These are phyloP conservation scores for Penicillium egyptiacum DNA, from an alignment of 495 filamentous ascomycete species.

Conservation along the genomic window DNA sequence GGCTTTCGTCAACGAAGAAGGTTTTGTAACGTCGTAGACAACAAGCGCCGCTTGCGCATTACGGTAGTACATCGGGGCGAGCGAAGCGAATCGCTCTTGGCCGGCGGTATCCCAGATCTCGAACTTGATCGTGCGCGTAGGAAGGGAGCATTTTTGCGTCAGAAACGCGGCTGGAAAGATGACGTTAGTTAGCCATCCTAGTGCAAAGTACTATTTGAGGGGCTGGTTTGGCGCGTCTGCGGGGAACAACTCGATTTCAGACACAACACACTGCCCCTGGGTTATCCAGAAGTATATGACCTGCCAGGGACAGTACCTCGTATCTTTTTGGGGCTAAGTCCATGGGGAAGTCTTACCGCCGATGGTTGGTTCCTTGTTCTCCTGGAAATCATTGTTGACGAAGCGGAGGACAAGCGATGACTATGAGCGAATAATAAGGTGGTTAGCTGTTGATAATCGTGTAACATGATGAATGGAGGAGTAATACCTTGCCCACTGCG, in stretches of 20 bases:
- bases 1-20: slow-evolving; percentile 90
- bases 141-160: slow-evolving; percentile 97
- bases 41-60: slow-evolving; percentile 98
- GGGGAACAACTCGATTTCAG: slow-evolving; percentile 4
- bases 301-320: not conserved
- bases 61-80: slow-evolving; percentile 99
- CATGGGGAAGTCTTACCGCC: slow-evolving; percentile 65
- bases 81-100: slow-evolving; percentile 94
- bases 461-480: slow-evolving; percentile 11
- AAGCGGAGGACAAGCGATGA: slow-evolving; percentile 97
- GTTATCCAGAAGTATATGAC: not conserved
- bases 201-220: not conserved
- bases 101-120: slow-evolving; percentile 99
- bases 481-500: slow-evolving; percentile 90
- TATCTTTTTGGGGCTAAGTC: slow-evolving; percentile 11
- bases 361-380: slow-evolving; percentile 99
- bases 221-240: not conserved
- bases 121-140: slow-evolving; percentile 96
- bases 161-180: slow-evolving; percentile 79
- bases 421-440: slow-evolving; percentile 45
- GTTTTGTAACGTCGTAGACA: slow-evolving; percentile 98
- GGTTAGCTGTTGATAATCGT: slow-evolving; percentile 22
- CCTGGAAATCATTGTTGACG: slow-evolving; percentile 99
- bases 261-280: slow-evolving; percentile 1
- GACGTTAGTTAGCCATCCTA: slow-evolving; percentile 32